Evolutionary conservation across 257 asterid species (phyloP).

Genomic region (Eustoma russellianum): DNA sequence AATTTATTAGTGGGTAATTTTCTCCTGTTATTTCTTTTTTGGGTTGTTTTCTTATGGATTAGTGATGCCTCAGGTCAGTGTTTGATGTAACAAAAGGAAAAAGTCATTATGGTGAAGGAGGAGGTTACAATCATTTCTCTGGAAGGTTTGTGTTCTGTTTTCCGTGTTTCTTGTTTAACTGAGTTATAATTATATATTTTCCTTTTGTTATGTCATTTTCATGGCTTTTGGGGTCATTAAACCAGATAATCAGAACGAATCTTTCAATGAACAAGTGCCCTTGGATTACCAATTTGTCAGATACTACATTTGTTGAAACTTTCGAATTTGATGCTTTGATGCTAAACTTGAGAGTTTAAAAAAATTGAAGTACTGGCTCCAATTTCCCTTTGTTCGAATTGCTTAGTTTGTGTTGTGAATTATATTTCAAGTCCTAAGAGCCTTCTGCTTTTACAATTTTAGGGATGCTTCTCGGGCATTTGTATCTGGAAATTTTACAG

Average conservation of each 20-base stretch:
- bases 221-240: not conserved
- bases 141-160: conserved; percentile 60
- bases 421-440: not conserved
- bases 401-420: not conserved
- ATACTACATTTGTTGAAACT: not conserved
- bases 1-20: not conserved
- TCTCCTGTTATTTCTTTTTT: not conserved
- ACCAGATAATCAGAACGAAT: not conserved
- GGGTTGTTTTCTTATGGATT: not conserved
- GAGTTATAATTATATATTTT: no score
- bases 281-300: not conserved
- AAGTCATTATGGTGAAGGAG: conserved; percentile 80
- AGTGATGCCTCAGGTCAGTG: conserved; percentile 49
- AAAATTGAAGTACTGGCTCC: not conserved
- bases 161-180: no score
- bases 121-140: conserved; percentile 70
- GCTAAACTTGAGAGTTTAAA: not conserved
- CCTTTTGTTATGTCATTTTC: not conserved
- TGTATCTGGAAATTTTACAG: conserved; percentile 89
- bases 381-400: not conserved
- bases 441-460: conserved; percentile 1
- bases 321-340: no score
- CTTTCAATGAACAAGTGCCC: not conserved
- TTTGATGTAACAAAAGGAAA: conserved; percentile 89
- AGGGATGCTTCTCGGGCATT: conserved; percentile 98